Evolutionary conservation across 1,139 yeast genomes (phyloP), one percentile per base, ranked within the genome.

Genomic region (Geotrichum fermentans): DNA sequence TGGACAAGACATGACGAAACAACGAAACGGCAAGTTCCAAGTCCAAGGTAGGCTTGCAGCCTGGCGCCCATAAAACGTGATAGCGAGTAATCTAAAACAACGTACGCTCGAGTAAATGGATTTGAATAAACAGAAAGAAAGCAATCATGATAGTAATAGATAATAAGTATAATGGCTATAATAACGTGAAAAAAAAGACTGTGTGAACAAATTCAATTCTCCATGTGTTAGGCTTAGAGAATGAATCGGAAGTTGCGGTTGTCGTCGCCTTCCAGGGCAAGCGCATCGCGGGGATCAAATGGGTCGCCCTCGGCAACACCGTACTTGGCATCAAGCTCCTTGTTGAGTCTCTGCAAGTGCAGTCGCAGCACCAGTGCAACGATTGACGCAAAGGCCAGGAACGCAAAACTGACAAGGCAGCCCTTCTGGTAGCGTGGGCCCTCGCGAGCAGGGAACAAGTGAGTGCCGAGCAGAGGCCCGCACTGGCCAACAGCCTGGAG

Each of bases 391-490:
- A 41, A 46, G 11, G 42, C 20, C 37, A 55, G 17, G 35, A 46
- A 54, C 8, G 39, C 52, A 38, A 51, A 43, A 14, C 48, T 28
- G 7, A 55, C 48, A 37, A 50, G 41, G 50, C 54, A 55, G 11
- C 61, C 61, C 29, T 48, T 53, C 32, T 41, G 51, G 45, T 55
- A 58, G 35, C 51, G 51, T 10, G 61, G 61, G 7, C 54, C 58
- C n/a, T 58, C 58, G 11, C 49, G 26, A 4, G 43, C 55, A 4
- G 61, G 61, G 36, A 53, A 58, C 22, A 58, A 28, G 3, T 57
- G 52, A 5, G 61, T 56, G 13, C 61, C 61, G 3, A 58, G 53
- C 22, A 57, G 34, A n/a, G 61, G 59, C 13, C 60, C 60, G 39
- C 60, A 56, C 45, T 58, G 61, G 35, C 61, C 61, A 30, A 54